Evolutionary conservation across 345 rosid genomes (phyloP), one percentile per base, ranked within the genome.

Genomic region (Bretschneidera sinensis): DNA sequence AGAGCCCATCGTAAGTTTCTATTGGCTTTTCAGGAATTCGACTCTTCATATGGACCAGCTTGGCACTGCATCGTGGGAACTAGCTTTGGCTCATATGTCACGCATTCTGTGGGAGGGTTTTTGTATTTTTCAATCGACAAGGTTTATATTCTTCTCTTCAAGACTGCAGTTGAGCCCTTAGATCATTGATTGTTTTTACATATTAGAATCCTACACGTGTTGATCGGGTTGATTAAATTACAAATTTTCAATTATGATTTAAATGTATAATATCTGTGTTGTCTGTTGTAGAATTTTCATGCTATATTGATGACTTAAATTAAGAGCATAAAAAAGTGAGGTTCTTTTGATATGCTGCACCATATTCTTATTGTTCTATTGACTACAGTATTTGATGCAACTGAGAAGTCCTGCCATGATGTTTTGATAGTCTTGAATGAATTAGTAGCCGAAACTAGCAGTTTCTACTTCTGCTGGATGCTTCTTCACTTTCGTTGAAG

Each of bases 41-140:
- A 92, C 66, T 81, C 87, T 3, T 78, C 83, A 4, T 85, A 81
- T 48, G 98, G 98, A 16, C 98, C 98, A 24, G 98, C 96, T 63
- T 92, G 98, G 97, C 98, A 92, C 65, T 92, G 97, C 88, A 85
- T 92, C 9, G 98, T 92, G 35, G 98, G 98, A 23, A 85, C 89
- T 6, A 92, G 98, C 78, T 92, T 89, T 61, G 97, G 98, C 53
- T 92, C 98, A 15, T 89, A 89, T 34, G 97, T 92, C 5, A 92
- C 97, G 0, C 97, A 92, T 79, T 92, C 98, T 1, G 60, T 75
- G 0, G 97, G 98, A 67, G 98, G 98, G 61, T 92, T 92, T 83
- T 60, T 92, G 81, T 92, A 89, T 65, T 92, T 85, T 74, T 92
- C 96, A 18, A 84, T 89, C 1, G 97, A 85, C 82, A 89, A 89